Evolutionary conservation across 305 asterid species (phyloP).

Genomic region (Fraxinus sp.): DNA sequence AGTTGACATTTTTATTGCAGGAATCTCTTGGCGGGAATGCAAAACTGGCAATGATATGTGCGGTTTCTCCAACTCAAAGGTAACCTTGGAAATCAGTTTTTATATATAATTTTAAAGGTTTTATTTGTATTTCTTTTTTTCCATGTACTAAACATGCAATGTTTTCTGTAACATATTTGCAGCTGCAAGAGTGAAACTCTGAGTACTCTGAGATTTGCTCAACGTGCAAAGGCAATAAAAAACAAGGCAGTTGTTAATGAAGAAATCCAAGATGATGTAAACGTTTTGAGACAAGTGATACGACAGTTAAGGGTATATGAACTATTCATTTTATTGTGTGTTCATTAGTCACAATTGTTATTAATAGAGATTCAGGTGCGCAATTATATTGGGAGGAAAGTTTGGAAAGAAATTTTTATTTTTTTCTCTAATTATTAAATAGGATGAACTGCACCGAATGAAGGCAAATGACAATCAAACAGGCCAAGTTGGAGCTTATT

Average conservation of each 20-base stretch:
- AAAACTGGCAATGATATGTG: conserved; percentile 96
- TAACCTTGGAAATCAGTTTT: conserved; percentile 28
- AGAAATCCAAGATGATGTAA: conserved; percentile 94
- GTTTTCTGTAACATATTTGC: conserved; percentile 31
- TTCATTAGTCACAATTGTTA: neutral
- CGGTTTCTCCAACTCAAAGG: conserved; percentile 92
- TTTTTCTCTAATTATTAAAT: conserved; percentile 15
- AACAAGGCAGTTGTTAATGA: conserved; percentile 89
- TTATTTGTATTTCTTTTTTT: neutral
- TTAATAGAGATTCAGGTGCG: neutral
- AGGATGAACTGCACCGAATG: conserved; percentile 83
- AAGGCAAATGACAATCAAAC: conserved; percentile 60
- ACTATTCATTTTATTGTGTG: neutral
- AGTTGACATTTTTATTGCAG: conserved; percentile 90
- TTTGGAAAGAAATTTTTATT: neutral
- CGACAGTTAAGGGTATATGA: conserved; percentile 65
- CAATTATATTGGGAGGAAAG: neutral
- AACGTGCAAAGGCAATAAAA: conserved; percentile 97
- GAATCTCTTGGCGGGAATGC: conserved; percentile 99
- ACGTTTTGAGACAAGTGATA: conserved; percentile 76
- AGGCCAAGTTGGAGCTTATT: conserved; percentile 57
- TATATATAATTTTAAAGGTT: conserved; percentile 4
- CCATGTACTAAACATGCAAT: neutral
- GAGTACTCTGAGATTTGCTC: conserved; percentile 96
- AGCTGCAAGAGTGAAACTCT: conserved; percentile 91